A percentile compares a stretch with the other conserved stretches of the same genome.
These are phyloP conservation scores for Cladophialophora immunda DNA, from an alignment of 2,329 filamentous ascomycete genomes.

Conservation along the genomic window DNA sequence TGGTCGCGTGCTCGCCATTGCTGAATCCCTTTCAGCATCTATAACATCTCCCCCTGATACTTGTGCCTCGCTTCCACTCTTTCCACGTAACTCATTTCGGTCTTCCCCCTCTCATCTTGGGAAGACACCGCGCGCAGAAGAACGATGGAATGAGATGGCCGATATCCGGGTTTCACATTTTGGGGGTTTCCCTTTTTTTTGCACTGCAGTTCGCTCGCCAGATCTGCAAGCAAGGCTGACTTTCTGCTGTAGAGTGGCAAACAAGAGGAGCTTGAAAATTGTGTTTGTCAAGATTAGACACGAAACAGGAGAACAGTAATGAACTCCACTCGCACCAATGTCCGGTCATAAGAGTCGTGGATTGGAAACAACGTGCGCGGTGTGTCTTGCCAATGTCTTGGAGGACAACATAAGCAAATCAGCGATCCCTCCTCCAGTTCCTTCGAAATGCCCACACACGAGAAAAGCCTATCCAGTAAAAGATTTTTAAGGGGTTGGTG, in stretches of 20 bases:
- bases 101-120: neutral
- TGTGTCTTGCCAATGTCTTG: constrained; percentile 13
- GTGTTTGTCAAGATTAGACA: constrained; percentile 10
- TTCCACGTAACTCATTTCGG: neutral
- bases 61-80: neutral
- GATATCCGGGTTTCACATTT: neutral
- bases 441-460: constrained; percentile 8
- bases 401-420: constrained; percentile 8
- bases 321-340: constrained; percentile 30
- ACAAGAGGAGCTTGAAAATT: constrained; percentile 6
- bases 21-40: constrained; percentile 1
- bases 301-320: constrained; percentile 14
- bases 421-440: constrained; percentile 13
- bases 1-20: constrained; percentile 7
- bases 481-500: constrained; percentile 13
- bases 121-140: neutral
- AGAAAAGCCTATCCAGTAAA: constrained; percentile 23
- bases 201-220: neutral
- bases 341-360: constrained; percentile 30
- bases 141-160: neutral
- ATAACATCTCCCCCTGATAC: neutral
- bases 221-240: neutral
- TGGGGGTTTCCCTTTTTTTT: neutral
- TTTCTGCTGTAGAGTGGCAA: neutral
- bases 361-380: constrained; percentile 10